phyloP scores from a whole-genome alignment of 306 rosid species.

The Trifolium pratense region DNA sequence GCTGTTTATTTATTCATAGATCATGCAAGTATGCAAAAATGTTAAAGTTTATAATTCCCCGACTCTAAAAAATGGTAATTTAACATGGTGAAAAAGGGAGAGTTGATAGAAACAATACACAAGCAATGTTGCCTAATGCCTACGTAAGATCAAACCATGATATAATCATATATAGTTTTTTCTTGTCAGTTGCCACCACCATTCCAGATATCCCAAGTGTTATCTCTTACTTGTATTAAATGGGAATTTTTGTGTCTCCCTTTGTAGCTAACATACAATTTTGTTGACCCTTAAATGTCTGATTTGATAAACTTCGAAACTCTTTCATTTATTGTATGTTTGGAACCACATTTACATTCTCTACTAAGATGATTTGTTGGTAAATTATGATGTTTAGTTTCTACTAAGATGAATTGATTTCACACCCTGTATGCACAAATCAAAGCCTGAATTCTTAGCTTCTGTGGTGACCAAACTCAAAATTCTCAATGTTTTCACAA shows the following conservation, averaged over 20 bases:
- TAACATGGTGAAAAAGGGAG: background rate
- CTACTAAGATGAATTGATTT: too few species aligned
- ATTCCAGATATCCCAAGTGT: slow-evolving; percentile 1
- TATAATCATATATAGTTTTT: background rate
- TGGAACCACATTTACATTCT: too few species aligned
- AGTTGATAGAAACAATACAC: background rate
- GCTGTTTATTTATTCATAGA: background rate
- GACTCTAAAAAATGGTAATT: background rate
- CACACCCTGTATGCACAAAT: too few species aligned
- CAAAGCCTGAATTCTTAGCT: too few species aligned
- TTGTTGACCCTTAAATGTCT: background rate
- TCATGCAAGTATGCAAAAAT: background rate
- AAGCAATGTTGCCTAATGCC: slow-evolving; percentile 6
- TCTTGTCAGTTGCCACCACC: background rate
- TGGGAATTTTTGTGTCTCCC: slow-evolving; percentile 9
- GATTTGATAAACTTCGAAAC: background rate
- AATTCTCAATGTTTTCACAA: too few species aligned
- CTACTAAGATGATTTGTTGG: too few species aligned
- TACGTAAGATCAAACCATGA: background rate
- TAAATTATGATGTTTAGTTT: too few species aligned
- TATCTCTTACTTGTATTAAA: background rate
- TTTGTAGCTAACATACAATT: slow-evolving; percentile 1
- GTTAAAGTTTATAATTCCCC: slow-evolving; percentile 3
- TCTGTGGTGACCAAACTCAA: too few species aligned
- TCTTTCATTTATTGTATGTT: too few species aligned